Base-by-base conservation (phyloP, 257 asterid species). In the Forsythia viridissima region DNA sequence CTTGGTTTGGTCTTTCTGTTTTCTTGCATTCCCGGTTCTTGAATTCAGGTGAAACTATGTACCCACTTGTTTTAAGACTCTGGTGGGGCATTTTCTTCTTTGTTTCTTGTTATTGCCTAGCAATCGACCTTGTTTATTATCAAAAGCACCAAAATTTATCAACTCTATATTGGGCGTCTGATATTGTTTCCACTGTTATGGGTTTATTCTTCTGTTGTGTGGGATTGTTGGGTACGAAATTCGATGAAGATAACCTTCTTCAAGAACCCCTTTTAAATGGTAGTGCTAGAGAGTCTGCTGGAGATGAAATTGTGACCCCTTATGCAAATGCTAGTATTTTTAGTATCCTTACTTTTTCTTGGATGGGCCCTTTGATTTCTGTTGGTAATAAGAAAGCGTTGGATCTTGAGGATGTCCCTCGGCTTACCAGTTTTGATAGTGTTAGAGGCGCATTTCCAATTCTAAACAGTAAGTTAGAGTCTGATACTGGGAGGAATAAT, bases 381-480 rank as follows among this genome's bases (percentile, higher is more conserved):
- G 82, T 74, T 59, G 98, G 99, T 42, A 76, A 82, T 83, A 91
- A 80, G 79, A 94, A 82, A 81, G 76, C 88, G 0, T 72, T 94
- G 85, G 84, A 91, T 94, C 93, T 92, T n/a, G 91, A 93, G 89
- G 99, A 94, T 86, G 90, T 93, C 74, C 99, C 99, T 86, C 97
- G 91, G 82, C 94, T 94, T 42, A 75, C 71, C 36, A 24, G 46
- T 37, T 43, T 80, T 3, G 97, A 94, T 78, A 90, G 87, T 59
- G 91, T 86, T 51, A 80, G 87, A 78, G 92, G 89, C 69, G 80
- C 90, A 9, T 90, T 85, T 67, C 96, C 93, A 10, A 67, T 89
- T 70, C 79, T 94, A 75, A 76, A 86, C 30, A 5, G 74, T 41
- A 89, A 86, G 84, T 70, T 94, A 52, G 91, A 85, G 82, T 81